A percentile compares a stretch with the other conserved stretches of the same genome.
phyloP scores from a whole-genome alignment of 2,329 filamentous ascomycete genomes.

The Aspergillus brasiliensis region DNA sequence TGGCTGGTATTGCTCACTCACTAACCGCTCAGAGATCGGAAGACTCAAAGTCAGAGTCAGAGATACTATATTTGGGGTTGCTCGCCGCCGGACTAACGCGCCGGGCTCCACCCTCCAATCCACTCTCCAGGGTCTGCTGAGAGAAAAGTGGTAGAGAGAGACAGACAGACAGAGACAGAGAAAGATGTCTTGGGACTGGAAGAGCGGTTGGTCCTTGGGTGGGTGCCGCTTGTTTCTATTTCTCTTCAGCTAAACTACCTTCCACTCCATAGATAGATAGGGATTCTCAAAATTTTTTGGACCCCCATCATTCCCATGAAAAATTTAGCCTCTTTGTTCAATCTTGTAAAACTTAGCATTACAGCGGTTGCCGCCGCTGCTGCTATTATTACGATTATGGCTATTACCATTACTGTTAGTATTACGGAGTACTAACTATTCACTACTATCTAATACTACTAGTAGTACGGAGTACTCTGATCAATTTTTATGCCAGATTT shows the following conservation, averaged over 20 bases:
- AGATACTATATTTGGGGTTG: neutral
- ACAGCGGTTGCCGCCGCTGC: too few species aligned
- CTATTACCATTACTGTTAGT: neutral
- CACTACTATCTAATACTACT: too few species aligned
- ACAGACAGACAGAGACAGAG: too few species aligned
- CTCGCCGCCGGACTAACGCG: constrained; percentile 7
- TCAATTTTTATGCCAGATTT: neutral
- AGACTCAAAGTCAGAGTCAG: too few species aligned
- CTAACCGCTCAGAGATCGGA: too few species aligned
- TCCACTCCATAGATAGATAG: neutral
- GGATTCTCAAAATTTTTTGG: too few species aligned
- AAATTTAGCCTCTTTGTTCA: neutral
- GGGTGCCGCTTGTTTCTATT: neutral
- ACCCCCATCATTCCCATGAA: too few species aligned
- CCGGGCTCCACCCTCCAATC: constrained; percentile 14
- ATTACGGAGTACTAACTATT: neutral
- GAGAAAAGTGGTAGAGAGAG: too few species aligned
- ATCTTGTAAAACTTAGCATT: neutral
- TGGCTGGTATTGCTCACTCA: neutral
- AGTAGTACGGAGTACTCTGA: neutral
- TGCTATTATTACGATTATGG: neutral
- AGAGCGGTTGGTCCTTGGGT: neutral
- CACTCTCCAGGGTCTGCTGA: neutral
- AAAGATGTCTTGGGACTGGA: neutral
- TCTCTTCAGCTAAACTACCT: neutral